Percentiles rank a stretch among this genome's conserved stretches.
Evolutionary conservation across 192 early-diverging fungal genomes (phyloP).

Genomic region (Coemansia sp.): DNA sequence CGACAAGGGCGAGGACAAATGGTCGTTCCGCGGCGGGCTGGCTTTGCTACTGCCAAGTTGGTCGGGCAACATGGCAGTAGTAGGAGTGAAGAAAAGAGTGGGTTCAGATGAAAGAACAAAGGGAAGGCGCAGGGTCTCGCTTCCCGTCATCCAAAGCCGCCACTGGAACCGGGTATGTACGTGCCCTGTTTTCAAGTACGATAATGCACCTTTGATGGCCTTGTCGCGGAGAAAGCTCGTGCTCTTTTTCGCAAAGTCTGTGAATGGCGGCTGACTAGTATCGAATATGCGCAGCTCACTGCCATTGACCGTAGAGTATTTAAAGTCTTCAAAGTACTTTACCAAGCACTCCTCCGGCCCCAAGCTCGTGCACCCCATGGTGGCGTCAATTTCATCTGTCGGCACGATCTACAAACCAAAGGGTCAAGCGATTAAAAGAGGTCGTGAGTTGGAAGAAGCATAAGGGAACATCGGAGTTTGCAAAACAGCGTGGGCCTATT

Average conservation of each 20-base stretch:
- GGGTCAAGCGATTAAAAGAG: background rate
- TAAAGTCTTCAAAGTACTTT: conserved; percentile 61
- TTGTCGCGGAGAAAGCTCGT: conserved; percentile 44
- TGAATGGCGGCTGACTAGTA: conserved; percentile 46
- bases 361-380: conserved; percentile 50
- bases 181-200: conserved; percentile 43
- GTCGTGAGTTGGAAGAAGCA: background rate
- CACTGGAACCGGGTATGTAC: conserved; percentile 52
- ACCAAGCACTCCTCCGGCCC: conserved; percentile 50
- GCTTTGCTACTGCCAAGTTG: conserved; percentile 9
- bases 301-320: conserved; percentile 54
- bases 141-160: conserved; percentile 49
- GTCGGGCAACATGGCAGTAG: conserved; percentile 4
- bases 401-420: conserved; percentile 51
- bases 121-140: conserved; percentile 40
- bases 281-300: conserved; percentile 47
- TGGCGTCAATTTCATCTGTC: conserved; percentile 55
- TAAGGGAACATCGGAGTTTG: background rate
- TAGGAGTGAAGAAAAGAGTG: background rate
- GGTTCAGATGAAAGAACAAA: conserved; percentile 23
- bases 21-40: background rate
- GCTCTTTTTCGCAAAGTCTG: conserved; percentile 44
- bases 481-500: background rate
- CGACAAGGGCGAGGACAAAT: background rate
- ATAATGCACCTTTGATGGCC: conserved; percentile 44